These are phyloP conservation scores for Phallus indusiatus DNA, from an alignment of 768 basidiomycete genomes.

Conservation along the genomic window DNA sequence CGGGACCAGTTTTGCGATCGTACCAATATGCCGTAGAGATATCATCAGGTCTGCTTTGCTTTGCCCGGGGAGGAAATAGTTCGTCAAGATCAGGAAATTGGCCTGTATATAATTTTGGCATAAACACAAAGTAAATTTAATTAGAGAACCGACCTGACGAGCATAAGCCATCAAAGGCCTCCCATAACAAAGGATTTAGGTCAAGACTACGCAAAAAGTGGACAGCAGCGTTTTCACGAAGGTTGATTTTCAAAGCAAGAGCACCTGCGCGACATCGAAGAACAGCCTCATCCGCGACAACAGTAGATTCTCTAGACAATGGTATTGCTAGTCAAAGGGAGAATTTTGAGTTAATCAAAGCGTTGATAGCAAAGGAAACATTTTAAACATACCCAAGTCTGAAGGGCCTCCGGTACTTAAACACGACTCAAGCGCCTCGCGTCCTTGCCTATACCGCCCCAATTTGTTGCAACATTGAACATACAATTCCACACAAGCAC, in stretches of 20 bases:
- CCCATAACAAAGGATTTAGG: constrained; percentile 78
- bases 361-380: background rate
- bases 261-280: constrained; percentile 69
- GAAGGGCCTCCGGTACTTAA: constrained; percentile 18
- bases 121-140: constrained; percentile 4
- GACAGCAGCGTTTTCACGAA: constrained; percentile 58
- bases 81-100: constrained; percentile 62
- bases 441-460: constrained; percentile 69
- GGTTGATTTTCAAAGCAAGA: constrained; percentile 71
- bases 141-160: constrained; percentile 47
- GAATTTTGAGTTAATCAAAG: background rate
- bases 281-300: constrained; percentile 64
- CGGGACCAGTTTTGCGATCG: constrained; percentile 24
- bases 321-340: background rate
- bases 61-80: constrained; percentile 55
- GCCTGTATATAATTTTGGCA: constrained; percentile 33
- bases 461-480: constrained; percentile 63
- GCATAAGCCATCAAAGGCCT: constrained; percentile 86
- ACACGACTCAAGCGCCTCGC: constrained; percentile 58
- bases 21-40: constrained; percentile 14
- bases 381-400: background rate
- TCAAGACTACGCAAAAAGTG: constrained; percentile 66
- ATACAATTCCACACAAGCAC: constrained; percentile 72
- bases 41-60: constrained; percentile 47
- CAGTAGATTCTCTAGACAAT: constrained; percentile 26